Percentiles rank a stretch among this genome's conserved stretches.
phyloP scores from a whole-genome alignment of 1,284 basidiomycete species.

The Tilletia setariae region DNA sequence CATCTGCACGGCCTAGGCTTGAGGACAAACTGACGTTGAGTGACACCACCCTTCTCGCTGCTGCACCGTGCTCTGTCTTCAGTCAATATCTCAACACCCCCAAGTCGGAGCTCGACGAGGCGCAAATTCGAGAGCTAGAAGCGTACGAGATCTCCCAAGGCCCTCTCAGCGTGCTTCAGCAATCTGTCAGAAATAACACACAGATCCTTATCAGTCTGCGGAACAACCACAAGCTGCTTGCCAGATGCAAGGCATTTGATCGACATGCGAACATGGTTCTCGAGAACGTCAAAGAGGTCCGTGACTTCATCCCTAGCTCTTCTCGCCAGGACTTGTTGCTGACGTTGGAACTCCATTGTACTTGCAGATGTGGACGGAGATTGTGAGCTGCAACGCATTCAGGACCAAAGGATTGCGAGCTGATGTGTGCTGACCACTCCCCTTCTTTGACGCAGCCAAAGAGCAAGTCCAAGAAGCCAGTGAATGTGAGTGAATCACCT shows the following conservation, averaged over 20 bases:
- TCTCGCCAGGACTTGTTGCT: neutral
- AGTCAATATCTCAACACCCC: slow-evolving; percentile 96
- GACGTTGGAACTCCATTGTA: neutral
- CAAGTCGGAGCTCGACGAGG: slow-evolving; percentile 95
- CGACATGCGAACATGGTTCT: slow-evolving; percentile 93
- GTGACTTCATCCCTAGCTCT: neutral
- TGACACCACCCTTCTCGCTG: too few species aligned
- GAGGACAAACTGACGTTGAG: neutral
- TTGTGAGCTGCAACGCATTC: slow-evolving; percentile 44
- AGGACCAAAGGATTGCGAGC: neutral
- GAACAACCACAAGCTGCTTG: slow-evolving; percentile 98
- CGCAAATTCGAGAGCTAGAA: slow-evolving; percentile 89
- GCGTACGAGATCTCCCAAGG: slow-evolving; percentile 64
- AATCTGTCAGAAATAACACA: slow-evolving; percentile 93
- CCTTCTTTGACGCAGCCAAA: slow-evolving; percentile 63
- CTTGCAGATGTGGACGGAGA: slow-evolving; percentile 93
- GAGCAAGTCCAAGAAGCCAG: slow-evolving; percentile 95
- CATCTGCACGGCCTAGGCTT: too few species aligned
- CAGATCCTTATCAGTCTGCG: slow-evolving; percentile 95
- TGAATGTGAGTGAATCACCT: slow-evolving; percentile 62
- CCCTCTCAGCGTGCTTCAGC: slow-evolving; percentile 93
- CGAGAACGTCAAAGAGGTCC: slow-evolving; percentile 52
- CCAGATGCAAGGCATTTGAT: slow-evolving; percentile 97
- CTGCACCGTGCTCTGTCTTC: slow-evolving; percentile 7
- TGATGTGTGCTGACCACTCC: neutral